Evolutionary conservation across 139 green algal species (phyloP).

Genomic region (Micractinium sp.): DNA sequence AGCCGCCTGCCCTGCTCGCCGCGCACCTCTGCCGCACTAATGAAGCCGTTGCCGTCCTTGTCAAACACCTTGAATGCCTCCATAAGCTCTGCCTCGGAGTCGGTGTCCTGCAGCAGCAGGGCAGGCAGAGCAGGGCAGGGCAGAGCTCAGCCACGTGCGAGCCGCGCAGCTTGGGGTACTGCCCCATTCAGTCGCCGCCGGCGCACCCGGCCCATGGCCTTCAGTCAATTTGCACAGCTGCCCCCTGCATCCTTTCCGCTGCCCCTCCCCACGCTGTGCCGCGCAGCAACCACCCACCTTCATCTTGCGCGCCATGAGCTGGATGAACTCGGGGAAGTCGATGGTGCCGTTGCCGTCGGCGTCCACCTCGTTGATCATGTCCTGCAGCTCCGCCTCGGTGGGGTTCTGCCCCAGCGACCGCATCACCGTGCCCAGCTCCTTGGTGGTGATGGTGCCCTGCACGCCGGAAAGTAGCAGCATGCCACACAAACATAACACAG

Average conservation of each 20-base stretch:
- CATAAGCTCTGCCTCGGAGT: constrained; percentile 97
- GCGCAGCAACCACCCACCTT: constrained; percentile 73
- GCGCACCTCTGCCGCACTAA: constrained; percentile 95
- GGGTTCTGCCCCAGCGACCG: constrained; percentile 98
- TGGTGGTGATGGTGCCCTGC: constrained; percentile 92
- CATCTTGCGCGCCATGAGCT: constrained; percentile 99
- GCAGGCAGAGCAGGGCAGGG: neutral
- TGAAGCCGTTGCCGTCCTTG: constrained; percentile 99
- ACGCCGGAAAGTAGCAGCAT: neutral
- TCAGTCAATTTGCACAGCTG: neutral
- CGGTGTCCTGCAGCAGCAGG: constrained; percentile 71
- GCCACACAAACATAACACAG: neutral
- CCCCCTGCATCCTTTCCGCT: neutral
- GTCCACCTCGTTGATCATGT: constrained; percentile 99
- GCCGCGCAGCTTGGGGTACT: neutral
- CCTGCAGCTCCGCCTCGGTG: constrained; percentile 98
- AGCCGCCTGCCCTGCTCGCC: neutral
- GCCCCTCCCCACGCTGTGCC: too few relatives aligned
- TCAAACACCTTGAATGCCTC: constrained; percentile 99
- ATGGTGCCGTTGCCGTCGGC: constrained; percentile 99
- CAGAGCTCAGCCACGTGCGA: neutral
- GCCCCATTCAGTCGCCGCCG: neutral
- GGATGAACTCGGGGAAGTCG: constrained; percentile 99
- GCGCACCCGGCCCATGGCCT: neutral
- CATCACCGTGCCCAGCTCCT: constrained; percentile 99